Base-by-base conservation (phyloP, 2,329 filamentous ascomycete species). In the Dactylellina drechsleri region DNA sequence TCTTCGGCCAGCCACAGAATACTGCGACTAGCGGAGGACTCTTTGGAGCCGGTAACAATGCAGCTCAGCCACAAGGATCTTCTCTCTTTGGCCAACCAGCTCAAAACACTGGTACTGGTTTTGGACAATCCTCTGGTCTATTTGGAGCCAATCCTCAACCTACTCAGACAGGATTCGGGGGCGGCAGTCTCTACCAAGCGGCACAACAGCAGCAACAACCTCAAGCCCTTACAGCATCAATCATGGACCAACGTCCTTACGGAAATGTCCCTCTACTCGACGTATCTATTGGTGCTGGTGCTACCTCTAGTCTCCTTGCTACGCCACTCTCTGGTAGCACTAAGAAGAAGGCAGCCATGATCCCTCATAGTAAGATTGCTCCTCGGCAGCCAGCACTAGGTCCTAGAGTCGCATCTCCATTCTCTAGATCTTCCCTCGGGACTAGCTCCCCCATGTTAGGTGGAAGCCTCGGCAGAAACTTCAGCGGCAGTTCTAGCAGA, bases 181-280 rank as follows among this genome's bases (percentile, higher is more conserved):
- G 56, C 36, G 77, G 80, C 18, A 81, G 79, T 71, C 83, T 88
- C 23, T 88, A 88, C 77, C 81, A 80, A 57, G 84, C 83, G 5
- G 85, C 85, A 77, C 84, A 84, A 66, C 85, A 85, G 31, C 53
- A 62, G n/a, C 66, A 70, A 85, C 83, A 85, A 77, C 83, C 83
- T 7, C 88, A 91, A 79, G 83, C 86, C 16, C 84, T 97, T 71
- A 92, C 91, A 40, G 90, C 93, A 4, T 95, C 92, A 75, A 87
- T 96, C 66, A 89, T 89, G 73, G 92, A 94, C 77, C 86, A 89
- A n/a, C 92, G 91, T 61, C 94, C 96, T 0, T 99, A 96, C 80
- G 95, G 95, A 47, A 93, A 92, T 62, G 88, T 92, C 53, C 92
- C 92, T 0, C 86, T 99, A 18, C 98, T 98, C 82, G 88, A 89